These are phyloP conservation scores for Lipomyces lipofer DNA, from an alignment of 805 yeast genomes.

Conservation along the genomic window DNA sequence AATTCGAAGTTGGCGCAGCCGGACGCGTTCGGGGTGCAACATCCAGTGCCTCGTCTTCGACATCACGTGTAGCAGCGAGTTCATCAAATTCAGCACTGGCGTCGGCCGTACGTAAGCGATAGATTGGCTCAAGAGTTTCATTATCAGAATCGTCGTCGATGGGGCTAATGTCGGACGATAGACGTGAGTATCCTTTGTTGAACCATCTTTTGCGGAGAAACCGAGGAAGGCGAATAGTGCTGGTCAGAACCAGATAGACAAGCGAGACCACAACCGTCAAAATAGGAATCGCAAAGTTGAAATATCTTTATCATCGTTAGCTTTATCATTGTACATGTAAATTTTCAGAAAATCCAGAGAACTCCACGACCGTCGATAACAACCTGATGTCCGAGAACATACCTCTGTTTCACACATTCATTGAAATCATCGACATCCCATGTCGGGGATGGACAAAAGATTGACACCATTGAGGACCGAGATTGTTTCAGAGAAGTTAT, in stretches of 20 bases:
- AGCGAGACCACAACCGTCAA: conserved; percentile 33
- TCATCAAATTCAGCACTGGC: conserved; percentile 27
- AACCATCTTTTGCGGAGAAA: conserved; percentile 14
- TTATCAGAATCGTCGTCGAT: conserved; percentile 13
- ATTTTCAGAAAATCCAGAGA: no score
- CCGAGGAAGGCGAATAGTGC: conserved; percentile 21
- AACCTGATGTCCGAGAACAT: conserved; percentile 33
- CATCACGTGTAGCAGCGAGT: conserved; percentile 4
- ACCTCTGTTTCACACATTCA: conserved; percentile 48
- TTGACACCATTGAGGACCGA: background rate
- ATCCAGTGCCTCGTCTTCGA: conserved; percentile 21
- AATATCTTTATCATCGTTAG: conserved; percentile 25
- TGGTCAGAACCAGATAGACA: conserved; percentile 18
- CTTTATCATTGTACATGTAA: conserved; percentile 42
- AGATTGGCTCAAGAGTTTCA: conserved; percentile 20
- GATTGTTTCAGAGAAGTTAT: no score
- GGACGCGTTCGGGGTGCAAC: conserved; percentile 18
- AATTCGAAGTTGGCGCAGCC: background rate
- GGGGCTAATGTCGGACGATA: conserved; percentile 10
- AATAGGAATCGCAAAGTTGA: conserved; percentile 37
- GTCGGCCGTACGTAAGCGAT: conserved; percentile 25
- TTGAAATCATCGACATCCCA: conserved; percentile 69
- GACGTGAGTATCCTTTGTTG: conserved; percentile 8
- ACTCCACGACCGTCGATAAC: background rate
- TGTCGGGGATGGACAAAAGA: conserved; percentile 26